Percentiles rank a stretch among this genome's conserved stretches.
These are phyloP conservation scores for Quercus aquifolioides DNA, from an alignment of 306 rosid species.

Conservation along the genomic window DNA sequence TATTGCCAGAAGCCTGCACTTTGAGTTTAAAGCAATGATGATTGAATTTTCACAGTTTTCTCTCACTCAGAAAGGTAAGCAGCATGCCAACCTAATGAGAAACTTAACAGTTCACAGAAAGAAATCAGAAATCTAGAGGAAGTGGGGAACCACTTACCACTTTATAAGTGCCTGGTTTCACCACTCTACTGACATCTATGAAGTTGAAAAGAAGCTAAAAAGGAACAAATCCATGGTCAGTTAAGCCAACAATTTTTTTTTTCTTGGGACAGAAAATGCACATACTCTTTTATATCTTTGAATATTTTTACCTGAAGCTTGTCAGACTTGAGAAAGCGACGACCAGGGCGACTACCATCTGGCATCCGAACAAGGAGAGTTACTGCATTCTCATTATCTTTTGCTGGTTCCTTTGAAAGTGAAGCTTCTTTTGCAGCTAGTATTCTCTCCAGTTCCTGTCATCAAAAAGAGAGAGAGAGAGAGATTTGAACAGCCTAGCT, in stretches of 20 bases:
- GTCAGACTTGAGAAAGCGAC: constrained; percentile 66
- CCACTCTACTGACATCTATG: constrained; percentile 44
- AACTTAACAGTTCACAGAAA: neutral
- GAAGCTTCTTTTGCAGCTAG: constrained; percentile 38
- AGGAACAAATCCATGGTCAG: constrained; percentile 19
- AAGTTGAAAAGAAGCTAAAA: constrained; percentile 69
- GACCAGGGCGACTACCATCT: constrained; percentile 61
- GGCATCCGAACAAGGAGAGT: constrained; percentile 82
- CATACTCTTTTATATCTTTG: neutral
- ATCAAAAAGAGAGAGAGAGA: neutral
- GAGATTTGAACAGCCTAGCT: neutral
- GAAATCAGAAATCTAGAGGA: constrained; percentile 20
- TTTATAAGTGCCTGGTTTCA: constrained; percentile 65
- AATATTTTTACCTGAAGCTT: constrained; percentile 69
- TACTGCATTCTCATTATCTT: constrained; percentile 53
- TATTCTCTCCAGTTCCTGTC: constrained; percentile 45
- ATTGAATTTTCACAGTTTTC: neutral
- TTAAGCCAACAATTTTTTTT: neutral
- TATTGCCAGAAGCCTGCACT: neutral
- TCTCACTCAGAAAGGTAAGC: neutral
- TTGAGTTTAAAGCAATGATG: neutral
- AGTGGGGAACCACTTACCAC: constrained; percentile 49
- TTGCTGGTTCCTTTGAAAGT: constrained; percentile 58
- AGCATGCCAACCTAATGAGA: constrained; percentile 6
- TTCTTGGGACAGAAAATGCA: neutral